Conservation (phyloP, 2,329 filamentous ascomycete genomes). For the Nemania serpens region DNA sequence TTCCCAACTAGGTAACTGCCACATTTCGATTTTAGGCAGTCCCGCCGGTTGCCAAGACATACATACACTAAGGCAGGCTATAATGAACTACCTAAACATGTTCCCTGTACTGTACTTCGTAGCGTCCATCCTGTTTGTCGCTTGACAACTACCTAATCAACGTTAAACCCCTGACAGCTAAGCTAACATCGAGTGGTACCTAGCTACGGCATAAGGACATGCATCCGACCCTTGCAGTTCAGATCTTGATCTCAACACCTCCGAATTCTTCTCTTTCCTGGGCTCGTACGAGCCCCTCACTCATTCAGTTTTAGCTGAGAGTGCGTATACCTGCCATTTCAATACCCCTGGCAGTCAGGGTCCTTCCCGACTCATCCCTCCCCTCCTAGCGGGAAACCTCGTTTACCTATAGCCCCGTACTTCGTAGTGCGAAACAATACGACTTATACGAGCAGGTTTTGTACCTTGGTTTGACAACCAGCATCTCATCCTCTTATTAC, state of each 20-base stretch:
- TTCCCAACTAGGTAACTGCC: conserved; percentile 24
- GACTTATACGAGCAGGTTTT: not conserved
- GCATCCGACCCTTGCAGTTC: conserved; percentile 4
- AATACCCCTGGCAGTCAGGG: not conserved
- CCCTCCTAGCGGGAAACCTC: not conserved
- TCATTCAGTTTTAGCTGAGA: not conserved
- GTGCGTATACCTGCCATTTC: too few species aligned
- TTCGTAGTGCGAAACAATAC: conserved; percentile 3
- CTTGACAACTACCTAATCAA: not conserved
- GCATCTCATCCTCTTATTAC: too few species aligned
- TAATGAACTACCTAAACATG: not conserved
- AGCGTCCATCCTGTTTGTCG: too few species aligned
- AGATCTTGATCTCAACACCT: conserved; percentile 9
- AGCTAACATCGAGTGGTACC: not conserved
- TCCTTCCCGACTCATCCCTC: not conserved
- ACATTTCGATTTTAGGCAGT: conserved; percentile 8
- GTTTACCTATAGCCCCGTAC: not conserved
- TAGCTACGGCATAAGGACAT: conserved; percentile 6
- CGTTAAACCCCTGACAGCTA: not conserved
- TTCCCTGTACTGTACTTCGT: not conserved
- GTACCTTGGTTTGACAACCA: too few species aligned
- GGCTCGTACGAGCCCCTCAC: conserved; percentile 19
- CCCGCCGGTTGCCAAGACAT: not conserved
- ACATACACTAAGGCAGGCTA: not conserved
- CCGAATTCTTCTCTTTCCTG: not conserved